A percentile compares a stretch with the other conserved stretches of the same genome.
These are phyloP conservation scores for Colletotrichum orbiculare DNA, from an alignment of 2,329 filamentous ascomycete species.

Conservation along the genomic window DNA sequence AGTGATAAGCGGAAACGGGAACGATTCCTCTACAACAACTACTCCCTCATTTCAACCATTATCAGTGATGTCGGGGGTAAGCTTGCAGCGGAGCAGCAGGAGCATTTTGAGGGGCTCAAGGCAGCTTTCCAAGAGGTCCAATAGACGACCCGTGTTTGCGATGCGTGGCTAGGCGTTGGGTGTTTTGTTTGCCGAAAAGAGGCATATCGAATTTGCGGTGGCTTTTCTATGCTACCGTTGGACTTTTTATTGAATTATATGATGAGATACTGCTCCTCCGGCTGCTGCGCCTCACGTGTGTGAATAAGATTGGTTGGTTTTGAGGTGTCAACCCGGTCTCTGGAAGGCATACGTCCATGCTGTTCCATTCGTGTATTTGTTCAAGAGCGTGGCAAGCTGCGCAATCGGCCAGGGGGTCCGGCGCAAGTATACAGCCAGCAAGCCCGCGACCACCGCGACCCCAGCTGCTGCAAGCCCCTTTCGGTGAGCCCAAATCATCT, in stretches of 20 bases:
- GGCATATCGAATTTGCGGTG: constrained; percentile 26
- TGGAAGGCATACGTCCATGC: constrained; percentile 34
- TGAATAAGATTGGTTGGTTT: too few relatives aligned
- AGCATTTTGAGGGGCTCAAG: constrained; percentile 78
- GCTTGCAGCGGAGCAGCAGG: constrained; percentile 78
- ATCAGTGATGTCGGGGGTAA: constrained; percentile 82
- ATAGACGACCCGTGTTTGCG: constrained; percentile 1
- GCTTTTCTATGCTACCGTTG: constrained; percentile 4
- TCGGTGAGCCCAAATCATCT: constrained; percentile 72
- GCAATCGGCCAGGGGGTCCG: constrained; percentile 50
- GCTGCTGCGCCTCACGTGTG: too few relatives aligned
- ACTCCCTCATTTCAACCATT: constrained; percentile 92
- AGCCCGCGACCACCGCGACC: constrained; percentile 73
- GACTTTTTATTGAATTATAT: constrained; percentile 12
- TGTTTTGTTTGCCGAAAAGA: constrained; percentile 4
- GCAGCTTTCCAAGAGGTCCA: constrained; percentile 62
- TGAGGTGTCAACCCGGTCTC: not conserved
- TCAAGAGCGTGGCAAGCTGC: constrained; percentile 35
- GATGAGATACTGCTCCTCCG: constrained; percentile 1
- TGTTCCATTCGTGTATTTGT: constrained; percentile 35
- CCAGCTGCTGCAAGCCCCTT: constrained; percentile 71
- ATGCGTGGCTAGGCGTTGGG: constrained; percentile 25
- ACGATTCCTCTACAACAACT: constrained; percentile 95
- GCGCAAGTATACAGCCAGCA: constrained; percentile 75
- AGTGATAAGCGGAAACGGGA: constrained; percentile 84